Base-by-base conservation (phyloP, 345 rosid genomes). In the Kernera saxatilis region DNA sequence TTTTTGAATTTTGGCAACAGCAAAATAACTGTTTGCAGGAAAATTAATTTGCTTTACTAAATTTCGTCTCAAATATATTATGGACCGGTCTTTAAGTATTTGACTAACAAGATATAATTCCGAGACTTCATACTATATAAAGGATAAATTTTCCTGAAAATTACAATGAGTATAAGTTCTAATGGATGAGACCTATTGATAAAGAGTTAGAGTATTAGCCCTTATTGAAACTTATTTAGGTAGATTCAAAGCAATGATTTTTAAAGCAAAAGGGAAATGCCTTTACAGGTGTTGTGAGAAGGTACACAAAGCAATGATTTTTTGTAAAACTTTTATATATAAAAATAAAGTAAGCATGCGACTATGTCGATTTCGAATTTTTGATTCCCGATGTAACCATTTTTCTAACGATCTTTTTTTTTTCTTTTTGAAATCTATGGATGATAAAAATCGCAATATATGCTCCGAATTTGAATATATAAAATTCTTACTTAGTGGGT, bases 201-300 rank as follows among this genome's bases (percentile, higher is more conserved):
- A 14, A 26, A 18, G 17, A 26, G 3, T 17, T 19, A 5, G 30
- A 29, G 43, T 18, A 26, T 39, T 15, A 15, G 50, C 14, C 9
- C 13, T 5, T 9, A 5, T 3, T 15, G 17, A 33, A 14, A 26
- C n/a, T n/a, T n/a, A n/a, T n/a, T n/a, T n/a, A 36, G 27, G 14
- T 53, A 7, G 6, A 37, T 57, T 49, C 43, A 49, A 39, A 1
- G n/a, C n/a, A 2, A 11, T 45, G 30, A 44, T 45, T 0, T 15
- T 12, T 36, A 8, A 51, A 41, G 61, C 19, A 59, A 40, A 74
- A 48, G 69, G 43, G 3, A 60, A 67, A 51, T 41, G 11, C 37
- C 69, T 68, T 75, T 75, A 75, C 78, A 75, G 56, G 69, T 74
- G 78, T 59, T 74, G 23, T 26, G 30, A 33, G 73, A 74, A 50